Percentiles rank a stretch among this genome's conserved stretches.
Evolutionary conservation across 78 protist species (phyloP).

Genomic region (Cavenderia fasciculata): DNA sequence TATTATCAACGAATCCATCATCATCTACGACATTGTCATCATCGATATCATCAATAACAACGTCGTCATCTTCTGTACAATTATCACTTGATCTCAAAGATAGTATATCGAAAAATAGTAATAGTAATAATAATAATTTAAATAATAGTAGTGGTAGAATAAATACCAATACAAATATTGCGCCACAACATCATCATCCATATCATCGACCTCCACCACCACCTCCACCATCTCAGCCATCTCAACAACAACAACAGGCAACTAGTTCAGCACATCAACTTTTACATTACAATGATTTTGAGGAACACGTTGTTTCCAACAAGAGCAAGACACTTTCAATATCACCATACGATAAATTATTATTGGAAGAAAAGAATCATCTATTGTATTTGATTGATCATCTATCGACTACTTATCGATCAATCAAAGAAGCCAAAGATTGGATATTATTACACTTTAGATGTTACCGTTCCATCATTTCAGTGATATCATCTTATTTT

Average conservation of each 20-base stretch:
- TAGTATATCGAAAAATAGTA: too few species aligned
- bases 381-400: neutral
- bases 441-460: constrained; percentile 63
- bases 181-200: neutral
- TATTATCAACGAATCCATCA: neutral
- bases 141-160: too few species aligned
- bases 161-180: too few species aligned
- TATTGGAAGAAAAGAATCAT: neutral
- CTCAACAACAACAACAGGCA: neutral
- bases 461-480: constrained; percentile 11
- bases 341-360: neutral
- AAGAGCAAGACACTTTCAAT: neutral
- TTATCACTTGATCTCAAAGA: too few species aligned
- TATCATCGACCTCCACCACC: neutral
- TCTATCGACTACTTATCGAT: constrained; percentile 3
- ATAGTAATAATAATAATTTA: too few species aligned
- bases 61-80: neutral
- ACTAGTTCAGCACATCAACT: too few species aligned
- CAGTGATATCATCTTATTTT: neutral
- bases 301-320: neutral
- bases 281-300: neutral
- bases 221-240: neutral
- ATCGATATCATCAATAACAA: neutral
- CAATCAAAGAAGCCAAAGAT: constrained; percentile 55
- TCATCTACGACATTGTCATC: neutral